A percentile compares a stretch with the other conserved stretches of the same genome.
These are phyloP conservation scores for Rubus parviflorus DNA, from an alignment of 306 rosid species.

Conservation along the genomic window DNA sequence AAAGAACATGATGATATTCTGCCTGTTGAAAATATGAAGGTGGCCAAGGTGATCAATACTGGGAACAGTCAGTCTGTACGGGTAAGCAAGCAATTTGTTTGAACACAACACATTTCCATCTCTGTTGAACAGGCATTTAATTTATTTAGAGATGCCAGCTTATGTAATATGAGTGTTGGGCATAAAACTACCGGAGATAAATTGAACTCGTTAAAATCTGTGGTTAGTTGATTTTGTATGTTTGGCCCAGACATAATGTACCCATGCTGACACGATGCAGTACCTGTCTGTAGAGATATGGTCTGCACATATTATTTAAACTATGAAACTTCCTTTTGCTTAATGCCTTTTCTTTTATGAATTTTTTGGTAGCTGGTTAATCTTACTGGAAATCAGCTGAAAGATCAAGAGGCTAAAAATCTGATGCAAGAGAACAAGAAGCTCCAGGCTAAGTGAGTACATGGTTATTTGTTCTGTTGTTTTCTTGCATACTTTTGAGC, in stretches of 20 bases:
- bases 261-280: neutral
- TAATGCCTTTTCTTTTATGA: neutral
- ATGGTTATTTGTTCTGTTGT: neutral
- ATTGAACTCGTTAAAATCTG: no score
- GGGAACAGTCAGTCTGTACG: constrained; percentile 34
- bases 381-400: constrained; percentile 28
- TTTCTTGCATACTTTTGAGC: neutral
- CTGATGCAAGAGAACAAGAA: constrained; percentile 60
- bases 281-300: neutral
- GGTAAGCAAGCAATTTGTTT: constrained; percentile 45
- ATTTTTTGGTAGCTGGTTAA: constrained; percentile 33
- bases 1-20: constrained; percentile 41
- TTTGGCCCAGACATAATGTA: neutral
- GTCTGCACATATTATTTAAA: neutral
- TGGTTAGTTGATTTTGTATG: no score
- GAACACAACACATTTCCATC: neutral
- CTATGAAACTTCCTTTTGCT: neutral
- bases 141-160: neutral
- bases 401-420: constrained; percentile 41
- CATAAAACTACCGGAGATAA: no score
- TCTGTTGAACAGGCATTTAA: neutral
- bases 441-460: constrained; percentile 65
- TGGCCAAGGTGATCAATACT: constrained; percentile 24
- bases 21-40: constrained; percentile 33
- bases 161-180: neutral